Evolutionary conservation across 106 monocot genomes (phyloP).

Genomic region (Dendrobium officinale): DNA sequence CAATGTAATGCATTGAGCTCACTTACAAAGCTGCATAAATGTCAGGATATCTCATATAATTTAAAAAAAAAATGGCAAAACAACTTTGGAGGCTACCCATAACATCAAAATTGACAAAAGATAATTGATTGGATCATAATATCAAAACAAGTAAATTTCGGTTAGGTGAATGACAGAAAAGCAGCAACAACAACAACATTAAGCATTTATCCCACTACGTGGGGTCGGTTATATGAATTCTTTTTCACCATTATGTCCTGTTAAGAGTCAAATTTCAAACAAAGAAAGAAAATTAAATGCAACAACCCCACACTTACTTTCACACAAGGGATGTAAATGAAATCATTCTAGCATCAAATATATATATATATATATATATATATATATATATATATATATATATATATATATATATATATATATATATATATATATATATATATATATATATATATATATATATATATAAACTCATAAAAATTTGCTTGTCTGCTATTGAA

Average conservation of each 20-base stretch:
- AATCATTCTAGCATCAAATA: neutral
- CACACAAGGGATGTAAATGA: neutral
- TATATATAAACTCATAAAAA: no score
- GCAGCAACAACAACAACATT: neutral
- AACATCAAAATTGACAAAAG: neutral
- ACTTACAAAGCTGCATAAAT: no score
- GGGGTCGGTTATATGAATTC: no score
- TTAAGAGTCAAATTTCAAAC: neutral
- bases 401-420: no score
- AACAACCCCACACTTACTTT: neutral
- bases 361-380: no score
- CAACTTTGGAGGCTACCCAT: neutral
- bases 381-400: no score
- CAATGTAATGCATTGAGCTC: neutral
- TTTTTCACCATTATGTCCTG: no score
- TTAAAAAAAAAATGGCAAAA: neutral
- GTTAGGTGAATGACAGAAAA: neutral
- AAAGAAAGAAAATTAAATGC: slow-evolving; percentile 5
- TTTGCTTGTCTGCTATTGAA: neutral
- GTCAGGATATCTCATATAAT: neutral
- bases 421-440: no score
- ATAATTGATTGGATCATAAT: neutral
- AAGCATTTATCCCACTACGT: no score
- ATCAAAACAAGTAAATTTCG: neutral
- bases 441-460: no score